Evolutionary conservation across 176 grass and related monocot genomes (phyloP).

Genomic region (Oryza punctata): DNA sequence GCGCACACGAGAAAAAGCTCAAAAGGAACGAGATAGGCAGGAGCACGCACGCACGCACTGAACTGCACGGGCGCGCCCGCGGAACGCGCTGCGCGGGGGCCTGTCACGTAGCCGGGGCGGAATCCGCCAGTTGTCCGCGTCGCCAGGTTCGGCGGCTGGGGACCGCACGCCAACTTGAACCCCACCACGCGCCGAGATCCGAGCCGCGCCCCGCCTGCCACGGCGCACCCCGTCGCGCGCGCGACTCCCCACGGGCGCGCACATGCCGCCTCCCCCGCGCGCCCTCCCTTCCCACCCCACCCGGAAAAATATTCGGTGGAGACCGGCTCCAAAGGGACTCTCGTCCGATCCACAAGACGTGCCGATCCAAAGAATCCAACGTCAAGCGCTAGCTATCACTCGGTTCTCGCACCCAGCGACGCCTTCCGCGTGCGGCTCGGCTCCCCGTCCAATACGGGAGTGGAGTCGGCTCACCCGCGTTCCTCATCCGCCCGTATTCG

Average conservation of each 20-base stretch:
- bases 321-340: no score
- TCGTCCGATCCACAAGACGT: no score
- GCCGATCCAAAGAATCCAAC: no score
- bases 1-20: neutral
- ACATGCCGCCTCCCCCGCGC: slow-evolving; percentile 20
- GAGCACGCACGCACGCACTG: neutral
- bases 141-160: neutral
- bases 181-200: slow-evolving; percentile 21
- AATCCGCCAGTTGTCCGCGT: slow-evolving; percentile 27
- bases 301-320: no score
- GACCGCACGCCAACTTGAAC: slow-evolving; percentile 13
- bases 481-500: no score
- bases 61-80: neutral
- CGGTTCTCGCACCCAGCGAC: no score
- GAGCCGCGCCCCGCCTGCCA: slow-evolving; percentile 5
- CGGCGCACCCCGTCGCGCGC: neutral
- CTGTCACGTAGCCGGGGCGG: slow-evolving; percentile 11
- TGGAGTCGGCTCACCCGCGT: no score
- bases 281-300: no score
- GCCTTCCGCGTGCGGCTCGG: no score
- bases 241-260: neutral
- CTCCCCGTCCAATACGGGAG: no score
- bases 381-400: no score
- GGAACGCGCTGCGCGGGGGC: slow-evolving; percentile 1
- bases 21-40: neutral